Evolutionary conservation across 768 basidiomycete genomes (phyloP), one percentile per base, ranked within the genome.

Genomic region (Gyrodon lividus): DNA sequence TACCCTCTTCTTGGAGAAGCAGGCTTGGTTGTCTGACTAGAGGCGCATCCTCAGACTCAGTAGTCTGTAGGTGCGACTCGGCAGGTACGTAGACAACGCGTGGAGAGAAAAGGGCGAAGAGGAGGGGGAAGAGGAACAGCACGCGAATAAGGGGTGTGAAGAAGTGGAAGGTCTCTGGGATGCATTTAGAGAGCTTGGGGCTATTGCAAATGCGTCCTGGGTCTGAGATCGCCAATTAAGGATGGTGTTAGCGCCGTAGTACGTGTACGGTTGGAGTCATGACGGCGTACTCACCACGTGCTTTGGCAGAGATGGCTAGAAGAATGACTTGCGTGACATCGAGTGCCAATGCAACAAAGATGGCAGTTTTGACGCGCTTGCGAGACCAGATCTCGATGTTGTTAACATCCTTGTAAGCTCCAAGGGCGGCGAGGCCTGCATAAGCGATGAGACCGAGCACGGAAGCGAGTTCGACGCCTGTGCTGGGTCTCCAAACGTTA

Each of bases 321-420:
- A 92, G 62, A 17, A 80, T 72, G 5, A 82, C 76, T 39, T 87
- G 77, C 1, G 74, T 76, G 26, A 85, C 67, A 62, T 92, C 91
- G 46, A 87, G 63, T 5, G 64, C 71, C 41, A 89, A 66, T 10
- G 86, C 77, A 39, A 76, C 55, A 17, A 78, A 65, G 30, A 88
- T 69, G 39, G 81, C 77, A 6, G 72, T 40, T 64, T 77, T 87
- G 59, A 89, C 67, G 42, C 82, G 77, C 54, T 65, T 80, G 59
- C 81, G 63, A 30, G 74, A 77, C 88, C 87, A 90, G 16, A 89
- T 81, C 34, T 81, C 74, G 31, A 84, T 76, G 31, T 86, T 86
- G 26, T 81, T 77, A 48, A 87, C 72, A 55, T 89, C 89, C 69
- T 92, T 90, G 81, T 83, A 91, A 12, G 87, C 77, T 8, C 90